Evolutionary conservation across 2,329 filamentous ascomycete genomes (phyloP).

Genomic region (Fusarium albidum): DNA sequence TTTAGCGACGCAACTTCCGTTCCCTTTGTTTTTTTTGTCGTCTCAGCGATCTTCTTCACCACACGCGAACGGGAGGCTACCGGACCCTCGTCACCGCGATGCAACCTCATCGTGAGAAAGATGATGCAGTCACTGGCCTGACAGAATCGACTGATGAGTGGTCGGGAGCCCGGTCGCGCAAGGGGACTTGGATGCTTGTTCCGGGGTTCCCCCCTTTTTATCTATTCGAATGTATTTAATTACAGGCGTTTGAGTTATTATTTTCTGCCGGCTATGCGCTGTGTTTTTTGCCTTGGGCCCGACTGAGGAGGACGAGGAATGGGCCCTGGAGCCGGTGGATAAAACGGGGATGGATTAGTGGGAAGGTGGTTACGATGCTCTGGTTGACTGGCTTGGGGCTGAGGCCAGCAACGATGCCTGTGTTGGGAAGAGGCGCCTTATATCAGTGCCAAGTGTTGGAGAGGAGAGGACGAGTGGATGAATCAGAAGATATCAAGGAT

Average conservation of each 20-base stretch:
- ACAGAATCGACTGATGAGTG: constrained; percentile 24
- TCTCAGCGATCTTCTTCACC: constrained; percentile 31
- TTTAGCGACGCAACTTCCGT: constrained; percentile 39
- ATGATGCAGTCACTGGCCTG: constrained; percentile 27
- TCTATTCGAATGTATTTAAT: constrained; percentile 42
- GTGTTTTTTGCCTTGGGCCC: constrained; percentile 17
- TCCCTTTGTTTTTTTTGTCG: constrained; percentile 38
- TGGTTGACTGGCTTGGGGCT: background rate
- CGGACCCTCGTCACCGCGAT: constrained; percentile 25
- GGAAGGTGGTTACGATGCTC: constrained; percentile 6
- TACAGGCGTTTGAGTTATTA: constrained; percentile 31
- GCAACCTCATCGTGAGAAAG: constrained; percentile 18
- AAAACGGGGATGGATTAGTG: constrained; percentile 19
- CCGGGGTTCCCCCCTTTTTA: constrained; percentile 14
- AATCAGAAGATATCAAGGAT: constrained; percentile 32
- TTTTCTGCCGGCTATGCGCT: constrained; percentile 9
- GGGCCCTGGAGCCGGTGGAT: constrained; percentile 19
- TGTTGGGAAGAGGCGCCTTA: constrained; percentile 23
- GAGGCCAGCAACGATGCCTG: constrained; percentile 15
- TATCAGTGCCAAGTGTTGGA: constrained; percentile 28
- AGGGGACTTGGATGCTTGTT: constrained; percentile 16
- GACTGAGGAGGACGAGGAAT: constrained; percentile 4
- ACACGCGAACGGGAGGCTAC: constrained; percentile 21
- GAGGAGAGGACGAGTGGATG: constrained; percentile 31
- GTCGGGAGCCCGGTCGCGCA: constrained; percentile 16